Evolutionary conservation across 768 basidiomycete genomes (phyloP).

Genomic region (Tylopilus vinaceipallidus): DNA sequence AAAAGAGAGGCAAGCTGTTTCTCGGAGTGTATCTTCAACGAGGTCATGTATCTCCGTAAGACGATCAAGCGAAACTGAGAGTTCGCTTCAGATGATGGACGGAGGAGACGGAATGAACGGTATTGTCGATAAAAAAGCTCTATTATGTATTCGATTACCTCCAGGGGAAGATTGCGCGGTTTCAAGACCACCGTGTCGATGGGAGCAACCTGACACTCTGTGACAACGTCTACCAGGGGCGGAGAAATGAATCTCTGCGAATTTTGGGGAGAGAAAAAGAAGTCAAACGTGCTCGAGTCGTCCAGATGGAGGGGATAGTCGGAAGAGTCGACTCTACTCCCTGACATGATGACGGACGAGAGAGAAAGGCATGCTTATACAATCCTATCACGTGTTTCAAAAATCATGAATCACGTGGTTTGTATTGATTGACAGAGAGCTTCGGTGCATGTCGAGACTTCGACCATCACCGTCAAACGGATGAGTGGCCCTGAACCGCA

Average conservation of each 20-base stretch:
- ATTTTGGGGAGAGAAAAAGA: constrained; percentile 13
- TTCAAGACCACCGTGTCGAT: not conserved
- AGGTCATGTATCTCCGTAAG: constrained; percentile 36
- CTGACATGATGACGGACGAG: constrained; percentile 17
- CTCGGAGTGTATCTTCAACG: constrained; percentile 19
- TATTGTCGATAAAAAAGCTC: constrained; percentile 18
- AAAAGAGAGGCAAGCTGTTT: constrained; percentile 30
- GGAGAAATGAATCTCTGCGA: constrained; percentile 27
- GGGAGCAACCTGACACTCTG: constrained; percentile 6
- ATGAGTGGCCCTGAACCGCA: constrained; percentile 26
- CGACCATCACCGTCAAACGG: constrained; percentile 18
- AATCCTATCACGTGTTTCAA: constrained; percentile 16
- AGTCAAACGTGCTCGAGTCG: constrained; percentile 5
- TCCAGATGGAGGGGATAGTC: constrained; percentile 16
- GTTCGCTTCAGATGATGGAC: constrained; percentile 41
- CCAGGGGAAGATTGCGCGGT: constrained; percentile 27
- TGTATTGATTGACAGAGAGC: constrained; percentile 9
- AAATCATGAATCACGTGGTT: constrained; percentile 19
- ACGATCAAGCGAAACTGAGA: constrained; percentile 41
- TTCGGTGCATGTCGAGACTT: constrained; percentile 5
- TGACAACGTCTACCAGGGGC: too few relatives aligned
- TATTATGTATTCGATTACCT: constrained; percentile 33
- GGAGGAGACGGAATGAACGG: constrained; percentile 35
- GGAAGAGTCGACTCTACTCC: not conserved
- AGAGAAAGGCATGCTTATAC: constrained; percentile 3